Percentiles rank a stretch among this genome's conserved stretches.
These are phyloP conservation scores for Amanita rubescens DNA, from an alignment of 768 basidiomycete genomes.

Conservation along the genomic window DNA sequence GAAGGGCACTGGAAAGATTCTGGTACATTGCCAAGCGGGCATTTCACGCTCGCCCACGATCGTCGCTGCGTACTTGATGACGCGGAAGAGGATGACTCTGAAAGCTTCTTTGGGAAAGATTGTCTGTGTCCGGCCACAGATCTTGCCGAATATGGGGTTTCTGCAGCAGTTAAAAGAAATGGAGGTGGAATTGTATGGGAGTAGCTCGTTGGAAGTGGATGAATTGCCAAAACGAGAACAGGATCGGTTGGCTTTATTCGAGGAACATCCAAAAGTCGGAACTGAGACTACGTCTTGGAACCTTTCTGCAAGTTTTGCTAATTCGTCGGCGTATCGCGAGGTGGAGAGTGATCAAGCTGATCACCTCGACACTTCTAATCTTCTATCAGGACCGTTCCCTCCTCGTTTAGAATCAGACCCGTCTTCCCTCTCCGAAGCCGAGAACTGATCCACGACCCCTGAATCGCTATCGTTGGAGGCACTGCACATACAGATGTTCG, in stretches of 20 bases:
- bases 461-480: no score
- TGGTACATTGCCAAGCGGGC: constrained; percentile 39
- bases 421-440: no score
- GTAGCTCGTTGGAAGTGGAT: constrained; percentile 24
- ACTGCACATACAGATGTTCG: no score
- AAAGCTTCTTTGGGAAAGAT: constrained; percentile 30
- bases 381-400: no score
- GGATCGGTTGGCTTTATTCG: constrained; percentile 29
- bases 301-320: no score
- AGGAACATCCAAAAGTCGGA: no score
- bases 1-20: constrained; percentile 24
- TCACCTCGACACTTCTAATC: no score
- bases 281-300: no score
- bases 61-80: constrained; percentile 35
- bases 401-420: no score
- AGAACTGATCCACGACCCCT: no score
- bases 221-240: constrained; percentile 25
- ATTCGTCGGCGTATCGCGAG: no score
- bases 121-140: constrained; percentile 25
- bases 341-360: no score
- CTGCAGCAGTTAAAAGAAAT: constrained; percentile 33
- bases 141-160: constrained; percentile 36
- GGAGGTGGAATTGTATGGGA: constrained; percentile 22
- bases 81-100: constrained; percentile 25
- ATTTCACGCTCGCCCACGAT: constrained; percentile 40